Conservation (phyloP, 495 filamentous ascomycete genomes). For the Podospora conica region DNA sequence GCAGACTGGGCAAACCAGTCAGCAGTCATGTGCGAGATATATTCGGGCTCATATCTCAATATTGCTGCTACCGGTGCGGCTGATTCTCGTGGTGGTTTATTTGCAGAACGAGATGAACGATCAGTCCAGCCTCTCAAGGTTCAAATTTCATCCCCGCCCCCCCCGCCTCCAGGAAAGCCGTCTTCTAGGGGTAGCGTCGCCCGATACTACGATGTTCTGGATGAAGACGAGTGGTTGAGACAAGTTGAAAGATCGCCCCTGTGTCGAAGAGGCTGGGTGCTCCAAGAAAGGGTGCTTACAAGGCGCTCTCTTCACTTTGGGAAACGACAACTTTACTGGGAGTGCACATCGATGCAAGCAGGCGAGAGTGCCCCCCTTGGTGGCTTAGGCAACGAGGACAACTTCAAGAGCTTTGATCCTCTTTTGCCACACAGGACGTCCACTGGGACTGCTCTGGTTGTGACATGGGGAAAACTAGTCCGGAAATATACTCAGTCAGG, state of each 20-base stretch:
- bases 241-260: not conserved
- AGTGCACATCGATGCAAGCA: not conserved
- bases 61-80: not conserved
- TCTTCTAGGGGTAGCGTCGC: too few species aligned
- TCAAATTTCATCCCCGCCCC: too few species aligned
- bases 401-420: not conserved
- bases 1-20: not conserved
- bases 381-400: accelerated
- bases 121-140: not conserved
- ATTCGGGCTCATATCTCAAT: not conserved
- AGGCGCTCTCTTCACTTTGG: not conserved
- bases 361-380: not conserved
- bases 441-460: not conserved
- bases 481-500: accelerated
- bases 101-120: not conserved
- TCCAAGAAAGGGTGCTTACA: not conserved
- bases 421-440: not conserved
- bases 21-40: not conserved
- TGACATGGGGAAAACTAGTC: not conserved
- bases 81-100: not conserved
- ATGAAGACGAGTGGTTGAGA: not conserved
- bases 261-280: not conserved
- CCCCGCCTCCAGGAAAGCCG: too few species aligned
- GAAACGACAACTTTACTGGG: not conserved
- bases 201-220: not conserved